phyloP scores from a whole-genome alignment of 768 basidiomycete genomes.

The Collybia sp. region DNA sequence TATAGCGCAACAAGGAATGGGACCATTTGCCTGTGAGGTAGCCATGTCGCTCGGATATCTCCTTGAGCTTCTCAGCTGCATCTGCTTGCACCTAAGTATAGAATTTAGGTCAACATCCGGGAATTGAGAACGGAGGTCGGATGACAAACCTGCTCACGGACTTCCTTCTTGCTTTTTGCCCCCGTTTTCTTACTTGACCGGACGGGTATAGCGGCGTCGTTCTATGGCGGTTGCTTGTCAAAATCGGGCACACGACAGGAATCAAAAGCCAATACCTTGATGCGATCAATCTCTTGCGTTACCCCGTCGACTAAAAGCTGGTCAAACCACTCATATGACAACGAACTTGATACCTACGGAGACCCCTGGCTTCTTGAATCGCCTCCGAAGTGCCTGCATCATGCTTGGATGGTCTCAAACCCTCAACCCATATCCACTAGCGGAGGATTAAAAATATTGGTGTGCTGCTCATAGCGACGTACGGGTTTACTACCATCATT shows the following conservation, averaged over 20 bases:
- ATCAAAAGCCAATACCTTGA: slow-evolving; percentile 40
- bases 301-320: slow-evolving; percentile 46
- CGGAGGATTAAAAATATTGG: background rate
- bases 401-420: slow-evolving; percentile 16
- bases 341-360: slow-evolving; percentile 29
- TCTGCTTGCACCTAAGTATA: slow-evolving; percentile 49
- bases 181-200: slow-evolving; percentile 72
- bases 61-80: slow-evolving; percentile 52
- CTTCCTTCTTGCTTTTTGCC: slow-evolving; percentile 69
- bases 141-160: slow-evolving; percentile 55
- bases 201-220: slow-evolving; percentile 59
- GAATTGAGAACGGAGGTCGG: background rate
- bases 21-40: slow-evolving; percentile 70
- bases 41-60: slow-evolving; percentile 50
- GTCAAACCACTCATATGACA: background rate
- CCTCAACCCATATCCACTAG: slow-evolving; percentile 67
- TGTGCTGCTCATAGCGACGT: slow-evolving; percentile 13
- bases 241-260: background rate
- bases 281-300: slow-evolving; percentile 51
- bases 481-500: slow-evolving; percentile 76
- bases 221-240: slow-evolving; percentile 29
- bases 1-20: background rate
- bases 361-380: slow-evolving; percentile 35
- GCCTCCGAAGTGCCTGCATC: slow-evolving; percentile 26
- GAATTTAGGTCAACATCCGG: background rate